Evolutionary conservation across 148 eudicot genomes (phyloP).

Genomic region (Euryodendron excelsum): DNA sequence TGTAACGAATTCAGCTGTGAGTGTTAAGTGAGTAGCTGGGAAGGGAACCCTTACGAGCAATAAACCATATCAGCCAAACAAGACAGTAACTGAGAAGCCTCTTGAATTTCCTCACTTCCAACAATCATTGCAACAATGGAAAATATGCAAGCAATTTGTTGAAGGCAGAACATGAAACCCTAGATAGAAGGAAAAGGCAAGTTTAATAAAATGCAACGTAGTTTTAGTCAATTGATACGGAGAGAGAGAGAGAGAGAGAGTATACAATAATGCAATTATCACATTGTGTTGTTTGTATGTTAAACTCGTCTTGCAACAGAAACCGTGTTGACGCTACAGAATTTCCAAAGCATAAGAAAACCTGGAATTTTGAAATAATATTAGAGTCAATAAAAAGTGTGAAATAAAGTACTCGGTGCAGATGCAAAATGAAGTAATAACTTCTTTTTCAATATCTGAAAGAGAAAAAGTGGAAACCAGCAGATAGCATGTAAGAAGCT

Average conservation of each 20-base stretch:
- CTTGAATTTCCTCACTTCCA: slow-evolving; percentile 78
- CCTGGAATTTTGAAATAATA: slow-evolving; percentile 42
- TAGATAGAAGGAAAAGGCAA: slow-evolving; percentile 23
- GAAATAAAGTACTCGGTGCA: neutral
- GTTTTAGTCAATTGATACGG: neutral
- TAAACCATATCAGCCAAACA: slow-evolving; percentile 76
- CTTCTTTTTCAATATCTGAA: neutral
- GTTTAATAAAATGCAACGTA: neutral
- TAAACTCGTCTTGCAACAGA: slow-evolving; percentile 93
- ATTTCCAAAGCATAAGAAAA: slow-evolving; percentile 69
- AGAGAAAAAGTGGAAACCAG: neutral
- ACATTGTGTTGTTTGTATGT: slow-evolving; percentile 91
- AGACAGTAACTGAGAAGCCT: slow-evolving; percentile 71
- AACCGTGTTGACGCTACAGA: slow-evolving; percentile 96
- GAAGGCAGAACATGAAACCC: slow-evolving; percentile 93
- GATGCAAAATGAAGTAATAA: neutral
- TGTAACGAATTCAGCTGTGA: neutral
- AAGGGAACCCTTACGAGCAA: slow-evolving; percentile 69
- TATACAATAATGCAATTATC: slow-evolving; percentile 97
- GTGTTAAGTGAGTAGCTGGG: neutral
- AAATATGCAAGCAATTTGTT: slow-evolving; percentile 96
- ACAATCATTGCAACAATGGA: slow-evolving; percentile 80
- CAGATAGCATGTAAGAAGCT: neutral
- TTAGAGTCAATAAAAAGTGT: neutral
- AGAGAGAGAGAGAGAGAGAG: slow-evolving; percentile 23